Conservation (phyloP, 2,329 filamentous ascomycete species). For the Coleophoma cylindrospora region DNA sequence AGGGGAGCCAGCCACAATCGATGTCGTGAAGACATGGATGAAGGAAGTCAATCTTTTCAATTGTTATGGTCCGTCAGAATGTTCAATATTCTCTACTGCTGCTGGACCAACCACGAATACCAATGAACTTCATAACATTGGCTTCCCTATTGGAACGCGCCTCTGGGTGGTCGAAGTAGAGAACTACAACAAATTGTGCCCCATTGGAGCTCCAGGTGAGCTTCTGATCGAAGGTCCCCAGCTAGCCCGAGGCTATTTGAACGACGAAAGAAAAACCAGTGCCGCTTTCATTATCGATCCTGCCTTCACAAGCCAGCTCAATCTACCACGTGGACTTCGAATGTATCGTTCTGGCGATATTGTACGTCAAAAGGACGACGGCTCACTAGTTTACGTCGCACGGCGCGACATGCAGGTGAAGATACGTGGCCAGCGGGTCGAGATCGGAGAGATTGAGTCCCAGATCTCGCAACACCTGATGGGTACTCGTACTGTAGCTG, state of each 20-base stretch:
- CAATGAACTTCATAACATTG: slow-evolving; percentile 5
- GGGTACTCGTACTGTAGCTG: not conserved
- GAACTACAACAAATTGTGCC: slow-evolving; percentile 7
- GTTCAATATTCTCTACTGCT: slow-evolving; percentile 6
- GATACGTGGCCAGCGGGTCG: slow-evolving; percentile 56
- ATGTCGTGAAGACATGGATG: slow-evolving; percentile 8
- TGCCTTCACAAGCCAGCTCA: slow-evolving; percentile 8
- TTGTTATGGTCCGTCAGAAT: slow-evolving; percentile 14
- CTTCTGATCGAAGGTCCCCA: slow-evolving; percentile 15
- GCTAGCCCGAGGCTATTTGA: slow-evolving; percentile 15
- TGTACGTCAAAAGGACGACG: slow-evolving; percentile 46
- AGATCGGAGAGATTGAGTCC: slow-evolving; percentile 53
- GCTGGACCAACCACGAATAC: slow-evolving; percentile 1
- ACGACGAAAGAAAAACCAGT: slow-evolving; percentile 9
- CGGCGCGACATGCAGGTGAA: slow-evolving; percentile 62
- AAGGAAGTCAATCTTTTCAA: slow-evolving; percentile 5
- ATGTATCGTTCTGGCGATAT: slow-evolving; percentile 30
- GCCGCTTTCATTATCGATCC: slow-evolving; percentile 9
- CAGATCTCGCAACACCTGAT: slow-evolving; percentile 3
- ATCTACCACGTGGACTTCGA: slow-evolving; percentile 1
- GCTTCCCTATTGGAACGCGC: slow-evolving; percentile 4
- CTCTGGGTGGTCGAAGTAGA: slow-evolving; percentile 10
- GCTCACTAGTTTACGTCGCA: slow-evolving; percentile 55
- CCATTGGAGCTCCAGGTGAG: slow-evolving; percentile 15
- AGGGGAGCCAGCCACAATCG: slow-evolving; percentile 10